Evolutionary conservation across 2,329 filamentous ascomycete genomes (phyloP), one percentile per base, ranked within the genome.

Genomic region (Beauveria medogensis): DNA sequence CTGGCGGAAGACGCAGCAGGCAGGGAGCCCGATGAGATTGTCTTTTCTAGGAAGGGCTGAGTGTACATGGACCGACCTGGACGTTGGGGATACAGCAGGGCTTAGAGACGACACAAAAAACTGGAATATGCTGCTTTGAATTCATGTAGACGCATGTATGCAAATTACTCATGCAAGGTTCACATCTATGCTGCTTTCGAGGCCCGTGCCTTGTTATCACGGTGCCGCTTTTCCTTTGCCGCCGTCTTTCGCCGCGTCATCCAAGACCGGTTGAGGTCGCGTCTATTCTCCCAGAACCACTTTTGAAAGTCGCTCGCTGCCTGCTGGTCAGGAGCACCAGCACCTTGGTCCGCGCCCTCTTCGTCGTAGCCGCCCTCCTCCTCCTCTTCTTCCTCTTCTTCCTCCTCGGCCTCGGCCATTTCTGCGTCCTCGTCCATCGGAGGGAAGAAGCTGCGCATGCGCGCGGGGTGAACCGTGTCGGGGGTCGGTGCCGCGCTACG

Each of bases 401-500:
- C 71, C 7, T 71, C 70, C 0, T 64, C 67, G 24, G 65, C 67
- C 16, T 67, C 67, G 6, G 63, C 67, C 20, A 66, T 68, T 20
- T 68, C 70, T 12, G 72, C 71, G 20, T 68, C 69, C 18, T 79
- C 76, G 1, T 78, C 75, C 47, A 76, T 75, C 5, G 64, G 80
- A 80, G 82, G 60, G 24, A 61, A 86, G 28, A 87, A 78, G 64
- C 80, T 78, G 69, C 88, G 87, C 61, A 78, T 81, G 30, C 85
- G 83, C 46, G 80, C 85, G 2, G 90, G 86, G 63, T 92, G 86
- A 2, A 91, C 91, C 0, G 94, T 97, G 70, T 99, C 94, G 0
- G 94, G 94, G 0, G 94, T 99, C 0, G 94, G 94, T 2, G 94
- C 94, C 6, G 92, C 92, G 70, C 92, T 97, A 60, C 94, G 83